Evolutionary conservation across 345 rosid genomes (phyloP).

Genomic region (Luvunga scandens): DNA sequence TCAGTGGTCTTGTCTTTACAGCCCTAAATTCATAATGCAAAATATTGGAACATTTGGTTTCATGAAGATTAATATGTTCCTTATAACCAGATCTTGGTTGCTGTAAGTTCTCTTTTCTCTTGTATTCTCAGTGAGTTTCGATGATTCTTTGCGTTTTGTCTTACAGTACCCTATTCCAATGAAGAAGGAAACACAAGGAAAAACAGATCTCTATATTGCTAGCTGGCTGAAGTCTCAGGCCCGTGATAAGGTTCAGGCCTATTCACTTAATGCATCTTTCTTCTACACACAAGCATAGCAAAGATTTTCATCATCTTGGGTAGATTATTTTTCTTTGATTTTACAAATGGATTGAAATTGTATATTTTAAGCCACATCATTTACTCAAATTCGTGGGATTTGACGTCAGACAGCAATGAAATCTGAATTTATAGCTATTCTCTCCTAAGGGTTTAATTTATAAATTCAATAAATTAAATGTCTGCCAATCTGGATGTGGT

Average conservation of each 20-base stretch:
- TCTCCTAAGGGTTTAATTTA: neutral
- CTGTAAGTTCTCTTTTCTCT: slow-evolving; percentile 1
- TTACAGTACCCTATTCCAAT: slow-evolving; percentile 76
- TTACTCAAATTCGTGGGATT: neutral
- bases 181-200: slow-evolving; percentile 87
- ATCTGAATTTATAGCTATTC: neutral
- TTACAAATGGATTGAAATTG: slow-evolving; percentile 5
- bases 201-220: slow-evolving; percentile 74
- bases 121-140: neutral
- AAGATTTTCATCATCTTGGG: neutral
- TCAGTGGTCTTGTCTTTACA: neutral
- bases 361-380: neutral
- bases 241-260: slow-evolving; percentile 69
- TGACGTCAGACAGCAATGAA: neutral
- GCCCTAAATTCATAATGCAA: neutral
- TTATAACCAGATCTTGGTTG: neutral
- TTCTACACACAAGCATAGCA: neutral
- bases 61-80: neutral
- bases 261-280: neutral
- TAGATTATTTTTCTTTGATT: neutral
- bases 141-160: slow-evolving; percentile 9
- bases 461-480: neutral
- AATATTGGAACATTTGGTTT: neutral
- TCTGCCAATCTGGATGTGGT: neutral
- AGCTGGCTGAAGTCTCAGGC: slow-evolving; percentile 83